Conservation (phyloP, 2,329 filamentous ascomycete species). For the Colletotrichum sp. region DNA sequence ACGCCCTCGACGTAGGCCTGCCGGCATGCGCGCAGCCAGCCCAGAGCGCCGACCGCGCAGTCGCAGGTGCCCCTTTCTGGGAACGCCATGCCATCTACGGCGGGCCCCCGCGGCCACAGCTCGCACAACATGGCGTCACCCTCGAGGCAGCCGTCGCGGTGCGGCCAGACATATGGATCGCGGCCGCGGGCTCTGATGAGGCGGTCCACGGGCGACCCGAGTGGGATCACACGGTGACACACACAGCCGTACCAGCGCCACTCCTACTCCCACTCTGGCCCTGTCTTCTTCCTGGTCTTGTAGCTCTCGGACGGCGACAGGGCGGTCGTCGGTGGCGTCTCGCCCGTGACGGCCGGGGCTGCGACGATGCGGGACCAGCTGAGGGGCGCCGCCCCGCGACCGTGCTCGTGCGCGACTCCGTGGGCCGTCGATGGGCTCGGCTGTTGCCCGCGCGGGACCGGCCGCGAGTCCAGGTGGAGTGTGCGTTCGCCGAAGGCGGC, state of each 20-base stretch:
- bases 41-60: slow-evolving; percentile 31
- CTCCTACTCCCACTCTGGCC: neutral
- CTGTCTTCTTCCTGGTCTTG: neutral
- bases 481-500: slow-evolving; percentile 27
- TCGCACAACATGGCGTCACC: slow-evolving; percentile 16
- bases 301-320: neutral
- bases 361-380: neutral
- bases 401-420: neutral
- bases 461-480: slow-evolving; percentile 28
- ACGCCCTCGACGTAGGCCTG: slow-evolving; percentile 36
- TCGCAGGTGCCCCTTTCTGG: neutral
- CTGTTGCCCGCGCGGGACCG: neutral
- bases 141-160: neutral
- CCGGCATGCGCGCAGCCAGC: slow-evolving; percentile 34
- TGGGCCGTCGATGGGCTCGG: neutral
- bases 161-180: neutral
- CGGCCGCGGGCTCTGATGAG: neutral
- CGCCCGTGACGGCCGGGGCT: accelerated
- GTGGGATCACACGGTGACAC: slow-evolving; percentile 26
- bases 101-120: slow-evolving; percentile 23
- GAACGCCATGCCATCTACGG: neutral
- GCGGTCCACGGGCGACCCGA: neutral
- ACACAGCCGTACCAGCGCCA: slow-evolving; percentile 31
- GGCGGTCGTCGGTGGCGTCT: neutral
- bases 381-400: neutral